phyloP scores from a whole-genome alignment of 345 rosid species.

The Ceriops tagal region DNA sequence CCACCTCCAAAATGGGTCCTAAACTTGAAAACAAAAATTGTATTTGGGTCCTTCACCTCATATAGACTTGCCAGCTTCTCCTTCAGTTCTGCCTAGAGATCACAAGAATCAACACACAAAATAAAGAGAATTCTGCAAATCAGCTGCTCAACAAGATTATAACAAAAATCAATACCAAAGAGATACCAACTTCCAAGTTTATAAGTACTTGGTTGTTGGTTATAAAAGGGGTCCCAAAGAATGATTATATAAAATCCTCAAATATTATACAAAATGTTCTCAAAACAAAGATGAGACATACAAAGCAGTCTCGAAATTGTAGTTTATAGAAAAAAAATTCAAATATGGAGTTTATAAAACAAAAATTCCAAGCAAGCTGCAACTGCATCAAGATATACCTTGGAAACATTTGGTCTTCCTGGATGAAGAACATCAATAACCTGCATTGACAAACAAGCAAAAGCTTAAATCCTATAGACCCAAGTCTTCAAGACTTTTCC shows the following conservation, averaged over 20 bases:
- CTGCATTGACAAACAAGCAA: slow-evolving; percentile 31
- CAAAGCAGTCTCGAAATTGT: too few relatives aligned
- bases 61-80: slow-evolving; percentile 80
- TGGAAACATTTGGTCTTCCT: slow-evolving; percentile 86
- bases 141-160: neutral
- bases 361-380: neutral
- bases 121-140: neutral
- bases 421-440: slow-evolving; percentile 96
- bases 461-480: neutral
- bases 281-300: neutral
- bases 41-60: slow-evolving; percentile 82
- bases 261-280: neutral
- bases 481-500: neutral
- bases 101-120: neutral
- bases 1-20: slow-evolving; percentile 99
- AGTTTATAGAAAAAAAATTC: neutral
- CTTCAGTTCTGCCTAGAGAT: slow-evolving; percentile 68
- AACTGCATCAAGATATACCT: slow-evolving; percentile 39
- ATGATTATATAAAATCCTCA: too few relatives aligned
- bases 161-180: neutral
- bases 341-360: neutral
- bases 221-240: too few relatives aligned
- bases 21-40: slow-evolving; percentile 94
- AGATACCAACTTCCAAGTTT: too few relatives aligned
- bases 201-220: too few relatives aligned